Percentiles rank a stretch among this genome's conserved stretches.
Conservation (phyloP, 225 moss, liverwort and hornwort species). For the Polytrichum commune region DNA sequence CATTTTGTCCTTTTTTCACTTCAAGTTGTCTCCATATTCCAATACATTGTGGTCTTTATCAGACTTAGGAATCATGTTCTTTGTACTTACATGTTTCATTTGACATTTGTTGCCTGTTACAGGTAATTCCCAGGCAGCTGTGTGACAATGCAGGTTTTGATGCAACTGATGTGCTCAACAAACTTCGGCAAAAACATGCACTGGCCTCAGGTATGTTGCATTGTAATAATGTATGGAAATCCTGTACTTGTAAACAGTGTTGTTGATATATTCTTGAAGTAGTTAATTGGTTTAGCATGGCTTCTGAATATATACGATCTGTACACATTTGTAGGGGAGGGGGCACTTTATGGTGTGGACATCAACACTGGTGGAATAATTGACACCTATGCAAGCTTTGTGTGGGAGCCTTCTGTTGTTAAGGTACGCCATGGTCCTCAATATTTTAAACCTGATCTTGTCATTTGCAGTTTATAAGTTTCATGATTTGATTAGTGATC, state of each 20-base stretch:
- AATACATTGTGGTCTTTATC: not conserved
- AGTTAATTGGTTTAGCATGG: not conserved
- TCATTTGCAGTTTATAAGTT: too few relatives aligned
- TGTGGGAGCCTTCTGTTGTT: slow-evolving; percentile 96
- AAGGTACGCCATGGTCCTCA: slow-evolving; percentile 42
- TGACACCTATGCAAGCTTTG: slow-evolving; percentile 77
- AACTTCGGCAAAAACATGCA: slow-evolving; percentile 96
- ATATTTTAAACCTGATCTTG: not conserved
- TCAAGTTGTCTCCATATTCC: slow-evolving; percentile 15
- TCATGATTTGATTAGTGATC: too few relatives aligned
- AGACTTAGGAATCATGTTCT: too few relatives aligned
- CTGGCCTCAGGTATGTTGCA: slow-evolving; percentile 56
- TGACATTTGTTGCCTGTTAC: slow-evolving; percentile 11
- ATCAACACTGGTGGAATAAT: slow-evolving; percentile 87
- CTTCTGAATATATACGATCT: not conserved
- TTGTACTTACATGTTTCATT: too few relatives aligned
- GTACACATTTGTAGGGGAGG: slow-evolving; percentile 57
- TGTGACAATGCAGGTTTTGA: slow-evolving; percentile 99
- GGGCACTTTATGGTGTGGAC: slow-evolving; percentile 85
- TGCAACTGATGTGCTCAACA: slow-evolving; percentile 93
- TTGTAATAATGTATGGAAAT: too few relatives aligned
- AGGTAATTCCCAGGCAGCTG: slow-evolving; percentile 96
- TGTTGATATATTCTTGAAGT: too few relatives aligned
- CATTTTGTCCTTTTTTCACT: not conserved
- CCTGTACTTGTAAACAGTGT: too few relatives aligned